Evolutionary conservation across 768 basidiomycete species (phyloP).

Genomic region (Jaapia argillacea): DNA sequence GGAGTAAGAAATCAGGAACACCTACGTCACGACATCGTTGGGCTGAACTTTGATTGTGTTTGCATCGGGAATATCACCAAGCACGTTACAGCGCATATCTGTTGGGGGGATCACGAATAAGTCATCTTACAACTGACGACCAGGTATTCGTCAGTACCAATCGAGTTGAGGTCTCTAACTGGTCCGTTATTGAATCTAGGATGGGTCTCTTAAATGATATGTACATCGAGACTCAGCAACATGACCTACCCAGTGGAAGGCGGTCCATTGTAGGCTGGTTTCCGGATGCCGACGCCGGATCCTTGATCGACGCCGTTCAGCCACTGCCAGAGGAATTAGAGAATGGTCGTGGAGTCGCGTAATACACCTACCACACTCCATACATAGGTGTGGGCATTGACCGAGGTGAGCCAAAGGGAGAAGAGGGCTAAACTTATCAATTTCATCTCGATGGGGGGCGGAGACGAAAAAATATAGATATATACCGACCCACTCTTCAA

Average conservation of each 20-base stretch:
- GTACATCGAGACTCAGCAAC: neutral
- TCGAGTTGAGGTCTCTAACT: slow-evolving; percentile 4
- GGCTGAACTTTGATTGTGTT: neutral
- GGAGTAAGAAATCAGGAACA: too few species aligned
- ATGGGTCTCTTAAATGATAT: neutral
- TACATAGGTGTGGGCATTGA: neutral
- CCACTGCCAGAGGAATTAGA: neutral
- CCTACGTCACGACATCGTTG: neutral
- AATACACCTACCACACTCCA: neutral
- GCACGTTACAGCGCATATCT: neutral
- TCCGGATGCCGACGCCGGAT: neutral
- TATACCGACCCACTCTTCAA: too few species aligned
- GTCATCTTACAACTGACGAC: neutral
- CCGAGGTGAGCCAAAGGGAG: too few species aligned
- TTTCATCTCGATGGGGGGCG: too few species aligned
- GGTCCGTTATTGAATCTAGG: slow-evolving; percentile 2
- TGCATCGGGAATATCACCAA: neutral
- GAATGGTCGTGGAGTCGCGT: neutral
- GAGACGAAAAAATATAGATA: too few species aligned
- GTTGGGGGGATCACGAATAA: neutral
- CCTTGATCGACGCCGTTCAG: neutral
- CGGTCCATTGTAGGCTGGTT: slow-evolving; percentile 3
- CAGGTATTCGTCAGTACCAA: neutral
- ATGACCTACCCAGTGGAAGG: neutral
- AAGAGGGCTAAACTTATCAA: too few species aligned